phyloP scores from a whole-genome alignment of 495 filamentous ascomycete genomes.

The Aspergillus bridgeri region DNA sequence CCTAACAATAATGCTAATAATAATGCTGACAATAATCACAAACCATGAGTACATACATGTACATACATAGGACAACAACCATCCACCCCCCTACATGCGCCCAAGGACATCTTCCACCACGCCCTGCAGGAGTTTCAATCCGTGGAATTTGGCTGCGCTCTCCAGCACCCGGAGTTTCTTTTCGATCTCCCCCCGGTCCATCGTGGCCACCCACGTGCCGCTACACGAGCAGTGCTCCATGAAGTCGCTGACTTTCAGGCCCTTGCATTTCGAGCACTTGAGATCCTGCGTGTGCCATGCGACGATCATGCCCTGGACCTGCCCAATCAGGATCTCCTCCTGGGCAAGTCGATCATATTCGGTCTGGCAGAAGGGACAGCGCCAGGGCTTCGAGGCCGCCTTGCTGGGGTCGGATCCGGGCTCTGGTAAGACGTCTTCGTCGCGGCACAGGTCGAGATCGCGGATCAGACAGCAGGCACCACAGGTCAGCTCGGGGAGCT shows the following conservation, averaged over 20 bases:
- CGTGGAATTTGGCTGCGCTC: constrained; percentile 73
- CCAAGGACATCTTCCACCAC: constrained; percentile 63
- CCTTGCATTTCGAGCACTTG: constrained; percentile 62
- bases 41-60: constrained; percentile 14
- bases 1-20: neutral
- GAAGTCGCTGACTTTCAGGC: constrained; percentile 77
- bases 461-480: constrained; percentile 81
- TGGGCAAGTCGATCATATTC: constrained; percentile 73
- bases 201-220: constrained; percentile 72
- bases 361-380: constrained; percentile 70
- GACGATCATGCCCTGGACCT: constrained; percentile 68
- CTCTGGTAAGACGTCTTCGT: constrained; percentile 72
- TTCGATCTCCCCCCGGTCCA: constrained; percentile 65
- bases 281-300: constrained; percentile 90
- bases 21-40: constrained; percentile 3
- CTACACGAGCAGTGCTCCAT: constrained; percentile 95
- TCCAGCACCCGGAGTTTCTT: constrained; percentile 64
- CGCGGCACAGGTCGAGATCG: constrained; percentile 92
- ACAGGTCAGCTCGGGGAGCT: constrained; percentile 74
- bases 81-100: constrained; percentile 27
- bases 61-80: constrained; percentile 8
- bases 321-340: constrained; percentile 78
- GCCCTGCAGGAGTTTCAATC: constrained; percentile 71
- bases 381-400: constrained; percentile 57
- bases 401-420: constrained; percentile 33